Evolutionary conservation across 2,329 filamentous ascomycete species (phyloP).

Genomic region (Beauveria sp.): DNA sequence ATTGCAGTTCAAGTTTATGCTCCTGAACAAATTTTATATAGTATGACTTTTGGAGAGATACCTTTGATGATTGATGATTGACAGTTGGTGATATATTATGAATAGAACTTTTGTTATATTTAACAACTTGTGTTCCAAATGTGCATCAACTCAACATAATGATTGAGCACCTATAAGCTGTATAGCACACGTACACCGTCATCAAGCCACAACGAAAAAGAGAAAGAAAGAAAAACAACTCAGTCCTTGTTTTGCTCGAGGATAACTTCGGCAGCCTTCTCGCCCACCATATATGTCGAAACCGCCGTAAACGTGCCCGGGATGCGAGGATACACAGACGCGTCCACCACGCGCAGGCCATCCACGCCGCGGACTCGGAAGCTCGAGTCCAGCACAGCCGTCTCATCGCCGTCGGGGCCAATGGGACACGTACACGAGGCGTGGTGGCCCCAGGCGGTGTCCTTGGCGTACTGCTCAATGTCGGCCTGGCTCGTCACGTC

Average conservation of each 20-base stretch:
- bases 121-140: too few relatives aligned
- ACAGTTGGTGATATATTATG: too few relatives aligned
- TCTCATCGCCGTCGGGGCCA: conserved; percentile 22
- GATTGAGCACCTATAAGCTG: neutral
- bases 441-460: conserved; percentile 27
- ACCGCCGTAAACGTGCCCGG: conserved; percentile 26
- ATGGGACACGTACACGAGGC: conserved; percentile 27
- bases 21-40: too few relatives aligned
- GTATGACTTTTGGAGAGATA: too few relatives aligned
- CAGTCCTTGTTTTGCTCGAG: conserved; percentile 12
- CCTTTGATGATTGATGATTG: too few relatives aligned
- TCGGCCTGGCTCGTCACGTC: conserved; percentile 14
- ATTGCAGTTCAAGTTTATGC: too few relatives aligned
- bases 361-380: conserved; percentile 39
- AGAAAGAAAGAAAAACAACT: neutral
- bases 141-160: too few relatives aligned
- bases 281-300: conserved; percentile 25
- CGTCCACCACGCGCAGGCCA: conserved; percentile 39
- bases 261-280: conserved; percentile 27
- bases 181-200: neutral
- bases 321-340: conserved; percentile 34
- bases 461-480: conserved; percentile 20
- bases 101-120: too few relatives aligned
- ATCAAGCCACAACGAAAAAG: neutral
- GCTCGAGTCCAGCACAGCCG: conserved; percentile 40